Base-by-base conservation (phyloP, 192 early-diverging fungal species). In the Phycomyces nitens region DNA sequence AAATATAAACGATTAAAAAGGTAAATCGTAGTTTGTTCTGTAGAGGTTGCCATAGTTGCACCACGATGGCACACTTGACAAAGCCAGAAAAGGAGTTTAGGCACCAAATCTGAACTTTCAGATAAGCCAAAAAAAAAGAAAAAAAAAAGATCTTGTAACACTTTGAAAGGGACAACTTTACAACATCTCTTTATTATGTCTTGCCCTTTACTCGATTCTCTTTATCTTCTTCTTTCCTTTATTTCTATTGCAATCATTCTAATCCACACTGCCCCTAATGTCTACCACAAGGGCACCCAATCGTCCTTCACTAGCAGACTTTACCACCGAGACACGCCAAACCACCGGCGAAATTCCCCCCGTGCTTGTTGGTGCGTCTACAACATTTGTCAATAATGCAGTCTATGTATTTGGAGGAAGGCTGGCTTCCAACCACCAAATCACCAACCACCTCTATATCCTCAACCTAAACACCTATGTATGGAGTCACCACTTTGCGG, bases 361-460 rank as follows among this genome's bases (percentile, higher is more conserved):
- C 20, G 84, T 87, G 15, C 71, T 89, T 26, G 84, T 89, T 0
- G 89, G 89, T 14, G 80, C 84, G 24, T 86, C 89, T 0, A 74
- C 81, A 21, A 87, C 87, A 27, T 76, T 85, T 10, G 72, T 87
- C 26, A 72, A 76, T 24, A 82, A 82, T 20, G 62, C 76, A 12
- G 65, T 86, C 0, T 91, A 84, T 63, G 79, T 91, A 5, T 91
- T 91, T 82, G 89, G 85, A 60, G 89, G 89, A 10, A 76, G 89
- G 18, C 66, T 86, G 3, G 77, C 88, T 29, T 81, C 84, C 58
- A 82, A 66, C 23, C 79, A 85, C 38, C 80, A 81, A 57, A 85
- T 91, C 70, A 85, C 82, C 49, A 89, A 87, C 64, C 78, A 87
- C 52, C 72, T 89, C 8, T 91, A 84, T 57, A 69, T 84, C 26